phyloP scores from a whole-genome alignment of 140 eudicot genomes.

The Stevia rebaudiana region DNA sequence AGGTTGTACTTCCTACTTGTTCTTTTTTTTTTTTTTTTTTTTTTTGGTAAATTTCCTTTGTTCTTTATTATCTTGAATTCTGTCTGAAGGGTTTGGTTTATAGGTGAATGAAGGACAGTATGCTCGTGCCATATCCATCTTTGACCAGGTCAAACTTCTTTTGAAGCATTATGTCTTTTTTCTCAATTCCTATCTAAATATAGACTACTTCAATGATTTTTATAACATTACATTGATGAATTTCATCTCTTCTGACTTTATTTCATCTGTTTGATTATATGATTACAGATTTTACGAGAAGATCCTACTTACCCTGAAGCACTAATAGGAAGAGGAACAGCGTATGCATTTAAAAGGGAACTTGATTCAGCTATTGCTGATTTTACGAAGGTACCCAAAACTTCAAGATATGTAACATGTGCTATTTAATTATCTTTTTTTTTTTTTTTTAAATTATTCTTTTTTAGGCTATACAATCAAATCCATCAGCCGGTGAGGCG shows the following conservation, averaged over 20 bases:
- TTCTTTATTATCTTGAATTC: not conserved
- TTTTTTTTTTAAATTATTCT: slow-evolving; percentile 9
- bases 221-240: not conserved
- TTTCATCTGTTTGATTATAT: not conserved
- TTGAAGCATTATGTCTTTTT: slow-evolving; percentile 4
- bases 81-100: slow-evolving; percentile 11
- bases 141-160: slow-evolving; percentile 73
- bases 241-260: not conserved
- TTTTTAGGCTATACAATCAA: slow-evolving; percentile 75
- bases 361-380: slow-evolving; percentile 93
- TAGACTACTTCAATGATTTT: not conserved
- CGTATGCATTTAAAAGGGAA: slow-evolving; percentile 93
- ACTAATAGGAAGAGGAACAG: slow-evolving; percentile 94
- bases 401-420: slow-evolving; percentile 15
- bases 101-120: slow-evolving; percentile 98
- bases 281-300: slow-evolving; percentile 68
- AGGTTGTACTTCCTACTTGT: not conserved
- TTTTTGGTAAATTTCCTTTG: not conserved
- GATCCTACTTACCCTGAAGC: slow-evolving; percentile 98
- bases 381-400: slow-evolving; percentile 69
- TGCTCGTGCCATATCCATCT: slow-evolving; percentile 80
- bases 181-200: slow-evolving; percentile 12
- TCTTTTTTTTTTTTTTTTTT: not conserved
- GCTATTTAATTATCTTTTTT: not conserved
- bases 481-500: slow-evolving; percentile 97